Evolutionary conservation across 208 protist genomes (phyloP).

Genomic region (Angomonas deanei): DNA sequence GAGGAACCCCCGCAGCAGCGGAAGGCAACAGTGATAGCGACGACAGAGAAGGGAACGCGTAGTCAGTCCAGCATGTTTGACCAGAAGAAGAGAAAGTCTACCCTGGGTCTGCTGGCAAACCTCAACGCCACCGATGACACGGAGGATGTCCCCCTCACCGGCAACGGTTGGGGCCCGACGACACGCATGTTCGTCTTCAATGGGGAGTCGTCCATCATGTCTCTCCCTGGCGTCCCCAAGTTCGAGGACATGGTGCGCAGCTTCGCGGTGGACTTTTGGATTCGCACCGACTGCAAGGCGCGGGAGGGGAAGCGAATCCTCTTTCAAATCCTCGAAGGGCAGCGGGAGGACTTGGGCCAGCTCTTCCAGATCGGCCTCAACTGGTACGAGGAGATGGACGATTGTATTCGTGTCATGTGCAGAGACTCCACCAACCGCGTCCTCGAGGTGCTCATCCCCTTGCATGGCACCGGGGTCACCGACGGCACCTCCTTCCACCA

Average conservation of each 20-base stretch:
- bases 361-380: slow-evolving; percentile 79
- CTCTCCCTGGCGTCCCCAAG: slow-evolving; percentile 72
- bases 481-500: slow-evolving; percentile 59
- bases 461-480: slow-evolving; percentile 15
- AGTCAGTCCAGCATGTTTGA: slow-evolving; percentile 52
- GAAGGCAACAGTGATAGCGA: slow-evolving; percentile 4
- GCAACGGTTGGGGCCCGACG: slow-evolving; percentile 76
- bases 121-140: slow-evolving; percentile 14
- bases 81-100: slow-evolving; percentile 55
- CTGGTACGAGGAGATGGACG: slow-evolving; percentile 66
- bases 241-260: slow-evolving; percentile 80
- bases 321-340: slow-evolving; percentile 80
- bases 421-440: slow-evolving; percentile 83
- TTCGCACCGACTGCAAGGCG: slow-evolving; percentile 56
- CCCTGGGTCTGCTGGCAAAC: slow-evolving; percentile 36
- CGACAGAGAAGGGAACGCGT: slow-evolving; percentile 16
- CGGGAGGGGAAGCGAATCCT: slow-evolving; percentile 48
- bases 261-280: slow-evolving; percentile 84
- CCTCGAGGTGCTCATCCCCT: slow-evolving; percentile 62
- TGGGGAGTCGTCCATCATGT: slow-evolving; percentile 67
- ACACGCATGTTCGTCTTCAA: slow-evolving; percentile 62
- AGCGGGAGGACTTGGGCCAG: slow-evolving; percentile 68
- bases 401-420: slow-evolving; percentile 61
- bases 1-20: slow-evolving; percentile 25
- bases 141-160: slow-evolving; percentile 33